These are phyloP conservation scores for Collariella sp. DNA, from an alignment of 495 filamentous ascomycete genomes.

Conservation along the genomic window DNA sequence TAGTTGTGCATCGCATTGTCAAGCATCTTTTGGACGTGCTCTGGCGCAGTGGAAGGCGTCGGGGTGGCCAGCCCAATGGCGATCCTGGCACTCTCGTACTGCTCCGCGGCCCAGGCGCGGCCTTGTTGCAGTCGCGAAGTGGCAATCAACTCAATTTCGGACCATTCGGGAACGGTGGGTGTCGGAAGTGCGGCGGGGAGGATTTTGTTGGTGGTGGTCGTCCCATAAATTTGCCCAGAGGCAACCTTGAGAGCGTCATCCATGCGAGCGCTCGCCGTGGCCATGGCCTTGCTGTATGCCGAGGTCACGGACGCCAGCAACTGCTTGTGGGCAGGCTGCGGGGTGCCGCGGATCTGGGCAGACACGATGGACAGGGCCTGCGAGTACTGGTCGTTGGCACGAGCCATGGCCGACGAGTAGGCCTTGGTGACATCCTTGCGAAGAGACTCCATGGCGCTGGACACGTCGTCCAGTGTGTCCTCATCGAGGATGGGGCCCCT, in stretches of 20 bases:
- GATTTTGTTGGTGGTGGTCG: slow-evolving; percentile 33
- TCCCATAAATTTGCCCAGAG: slow-evolving; percentile 39
- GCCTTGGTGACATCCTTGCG: slow-evolving; percentile 42
- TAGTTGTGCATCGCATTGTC: slow-evolving; percentile 61
- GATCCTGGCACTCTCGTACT: slow-evolving; percentile 52
- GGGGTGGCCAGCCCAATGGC: slow-evolving; percentile 44
- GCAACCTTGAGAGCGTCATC: slow-evolving; percentile 41
- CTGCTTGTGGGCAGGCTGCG: slow-evolving; percentile 51
- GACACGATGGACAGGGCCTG: slow-evolving; percentile 58
- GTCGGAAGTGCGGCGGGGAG: slow-evolving; percentile 21
- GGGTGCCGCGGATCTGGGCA: slow-evolving; percentile 56
- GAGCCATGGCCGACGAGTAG: slow-evolving; percentile 52
- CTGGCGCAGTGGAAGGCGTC: slow-evolving; percentile 42
- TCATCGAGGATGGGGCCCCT: slow-evolving; percentile 33
- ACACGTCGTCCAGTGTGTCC: slow-evolving; percentile 42
- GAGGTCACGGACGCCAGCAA: slow-evolving; percentile 59
- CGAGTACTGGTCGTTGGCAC: slow-evolving; percentile 55
- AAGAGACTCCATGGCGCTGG: slow-evolving; percentile 54
- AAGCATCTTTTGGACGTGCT: slow-evolving; percentile 45
- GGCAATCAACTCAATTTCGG: slow-evolving; percentile 47
- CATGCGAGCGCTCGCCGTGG: slow-evolving; percentile 50
- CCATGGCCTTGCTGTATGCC: slow-evolving; percentile 58
- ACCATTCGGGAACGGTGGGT: slow-evolving; percentile 31
- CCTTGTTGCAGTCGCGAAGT: slow-evolving; percentile 56
- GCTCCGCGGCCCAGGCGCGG: slow-evolving; percentile 54